A percentile compares a stretch with the other conserved stretches of the same genome.
phyloP scores from a whole-genome alignment of 2,329 filamentous ascomycete species.

The Lanzia echinophila region DNA sequence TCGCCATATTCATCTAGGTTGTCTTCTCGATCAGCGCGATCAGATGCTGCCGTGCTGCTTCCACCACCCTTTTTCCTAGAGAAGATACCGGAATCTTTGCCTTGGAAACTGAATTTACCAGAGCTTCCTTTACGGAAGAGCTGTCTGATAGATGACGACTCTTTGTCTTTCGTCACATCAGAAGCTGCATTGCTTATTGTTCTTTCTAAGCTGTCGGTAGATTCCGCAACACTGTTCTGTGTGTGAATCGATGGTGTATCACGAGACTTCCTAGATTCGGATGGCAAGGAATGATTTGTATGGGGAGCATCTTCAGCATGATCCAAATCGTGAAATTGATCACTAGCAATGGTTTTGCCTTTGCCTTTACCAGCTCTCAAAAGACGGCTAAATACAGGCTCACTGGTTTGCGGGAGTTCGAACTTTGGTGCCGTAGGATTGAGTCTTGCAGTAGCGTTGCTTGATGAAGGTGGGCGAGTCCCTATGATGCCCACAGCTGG shows the following conservation, averaged over 20 bases:
- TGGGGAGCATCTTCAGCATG: slow-evolving; percentile 16
- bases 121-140: slow-evolving; percentile 60
- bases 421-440: slow-evolving; percentile 91
- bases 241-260: slow-evolving; percentile 53
- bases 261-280: slow-evolving; percentile 48
- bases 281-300: slow-evolving; percentile 38
- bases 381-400: slow-evolving; percentile 54
- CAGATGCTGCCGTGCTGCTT: slow-evolving; percentile 46
- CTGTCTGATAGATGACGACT: slow-evolving; percentile 46
- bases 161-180: slow-evolving; percentile 41
- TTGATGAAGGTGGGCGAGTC: slow-evolving; percentile 54
- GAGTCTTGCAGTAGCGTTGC: slow-evolving; percentile 51
- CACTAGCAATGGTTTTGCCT: slow-evolving; percentile 36
- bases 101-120: slow-evolving; percentile 53
- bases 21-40: slow-evolving; percentile 51
- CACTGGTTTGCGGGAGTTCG: slow-evolving; percentile 43
- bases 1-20: slow-evolving; percentile 47
- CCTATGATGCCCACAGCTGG: slow-evolving; percentile 65
- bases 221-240: slow-evolving; percentile 50
- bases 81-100: slow-evolving; percentile 48
- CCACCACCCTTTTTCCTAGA: slow-evolving; percentile 48
- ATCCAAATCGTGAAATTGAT: slow-evolving; percentile 25
- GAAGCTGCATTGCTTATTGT: slow-evolving; percentile 51
- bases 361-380: slow-evolving; percentile 35
- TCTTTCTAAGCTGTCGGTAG: slow-evolving; percentile 40